Evolutionary conservation across 2,329 filamentous ascomycete genomes (phyloP).

Genomic region (Colletotrichum cereale): DNA sequence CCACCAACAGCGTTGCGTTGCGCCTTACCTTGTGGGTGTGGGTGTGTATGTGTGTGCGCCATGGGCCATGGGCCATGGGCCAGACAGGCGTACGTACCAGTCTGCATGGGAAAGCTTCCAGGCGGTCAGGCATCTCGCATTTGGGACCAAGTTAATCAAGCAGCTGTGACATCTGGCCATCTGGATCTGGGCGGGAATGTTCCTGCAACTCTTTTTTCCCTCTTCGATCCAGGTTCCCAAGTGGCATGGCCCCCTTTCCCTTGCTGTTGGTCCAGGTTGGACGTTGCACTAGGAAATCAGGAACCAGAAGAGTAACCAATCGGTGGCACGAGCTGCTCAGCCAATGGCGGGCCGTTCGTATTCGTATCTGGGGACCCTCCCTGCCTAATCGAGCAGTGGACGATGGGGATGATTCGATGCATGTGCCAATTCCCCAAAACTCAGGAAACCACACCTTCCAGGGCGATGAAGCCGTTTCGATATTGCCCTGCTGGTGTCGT

Average conservation of each 20-base stretch:
- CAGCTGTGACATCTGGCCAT: conserved; percentile 28
- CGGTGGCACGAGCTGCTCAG: conserved; percentile 11
- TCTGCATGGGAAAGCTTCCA: conserved; percentile 3
- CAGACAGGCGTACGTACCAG: too few species aligned
- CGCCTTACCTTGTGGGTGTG: too few species aligned
- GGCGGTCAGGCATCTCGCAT: conserved; percentile 36
- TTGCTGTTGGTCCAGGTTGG: conserved; percentile 7
- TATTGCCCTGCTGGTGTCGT: conserved; percentile 24
- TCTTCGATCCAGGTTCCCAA: background rate
- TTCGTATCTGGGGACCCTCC: conserved; percentile 36
- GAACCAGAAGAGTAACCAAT: conserved; percentile 27
- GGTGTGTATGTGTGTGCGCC: too few species aligned
- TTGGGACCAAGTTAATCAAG: conserved; percentile 8
- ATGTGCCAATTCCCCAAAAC: conserved; percentile 15
- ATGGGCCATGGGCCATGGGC: conserved; percentile 13
- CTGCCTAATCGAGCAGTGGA: conserved; percentile 32
- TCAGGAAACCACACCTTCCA: conserved; percentile 32
- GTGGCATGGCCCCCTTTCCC: background rate
- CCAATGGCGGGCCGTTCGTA: conserved; percentile 40
- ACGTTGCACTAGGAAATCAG: conserved; percentile 34
- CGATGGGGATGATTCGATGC: conserved; percentile 36
- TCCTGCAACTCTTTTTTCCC: background rate
- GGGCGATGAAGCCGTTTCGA: conserved; percentile 33
- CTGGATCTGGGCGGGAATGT: background rate
- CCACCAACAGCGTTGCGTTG: background rate